Base-by-base conservation (phyloP, 164 flowering plant genomes). In the Platanus orientalis region DNA sequence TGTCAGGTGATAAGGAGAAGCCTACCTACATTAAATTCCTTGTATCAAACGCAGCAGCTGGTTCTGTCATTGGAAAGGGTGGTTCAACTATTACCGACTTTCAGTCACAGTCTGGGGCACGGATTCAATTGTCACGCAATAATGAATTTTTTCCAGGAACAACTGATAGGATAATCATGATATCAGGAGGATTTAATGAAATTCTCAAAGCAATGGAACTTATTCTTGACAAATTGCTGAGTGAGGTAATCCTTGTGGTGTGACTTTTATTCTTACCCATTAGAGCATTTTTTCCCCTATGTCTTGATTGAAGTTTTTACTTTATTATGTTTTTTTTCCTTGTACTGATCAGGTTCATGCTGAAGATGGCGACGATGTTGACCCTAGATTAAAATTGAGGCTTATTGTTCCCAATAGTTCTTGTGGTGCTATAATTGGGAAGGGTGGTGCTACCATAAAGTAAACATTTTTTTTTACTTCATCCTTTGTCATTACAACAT, bases 351-450 rank as follows among this genome's bases (percentile, higher is more conserved):
- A 95, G 99, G 64, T 82, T 70, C 78, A 80, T 53, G 50, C 53
- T 63, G 97, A 90, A 75, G 93, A 83, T 57, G 89, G 80, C 26
- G 84, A 81, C 64, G 91, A 88, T 65, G 74, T 48, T 68, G 97
- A 88, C 23, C 88, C 84, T 61, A 83, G 77, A 68, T 78, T 85
- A 57, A 90, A 78, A 77, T 80, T 92, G 77, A 92, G 97, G 70
- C 78, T 95, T 36, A 65, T 95, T 65, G 99, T 90, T 67, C 97
- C 97, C 52, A 90, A 92, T 68, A 79, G 85, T 66, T 84, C 82
- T 56, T 95, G 99, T 78, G 99, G 99, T 69, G 89, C 90, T 76
- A 81, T 95, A 68, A 95, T 95, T 78, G 99, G 99, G 51, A 95
- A 88, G 68, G 97, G 91, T 69, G 99, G 99, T 66, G 75, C 94